Base-by-base conservation (phyloP, 1,284 basidiomycete genomes). In the Ustilago loliicola region DNA sequence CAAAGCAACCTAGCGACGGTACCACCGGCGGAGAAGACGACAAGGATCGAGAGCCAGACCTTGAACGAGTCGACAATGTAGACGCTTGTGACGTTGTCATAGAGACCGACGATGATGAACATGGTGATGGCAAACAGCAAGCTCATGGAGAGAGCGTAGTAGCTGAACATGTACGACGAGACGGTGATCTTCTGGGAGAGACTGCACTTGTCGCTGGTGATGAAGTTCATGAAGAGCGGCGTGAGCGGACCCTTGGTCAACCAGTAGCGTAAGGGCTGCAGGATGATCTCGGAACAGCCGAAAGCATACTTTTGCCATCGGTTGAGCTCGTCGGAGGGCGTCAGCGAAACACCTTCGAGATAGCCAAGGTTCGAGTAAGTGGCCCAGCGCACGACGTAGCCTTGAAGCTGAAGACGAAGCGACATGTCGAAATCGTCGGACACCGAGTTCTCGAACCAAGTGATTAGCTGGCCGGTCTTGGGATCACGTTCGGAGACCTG, bases 271-370 rank as follows among this genome's bases (percentile, higher is more conserved):
- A 66, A 89, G 87, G 67, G 87, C 88, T 67, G 61, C 48, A 67
- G 54, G 59, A 67, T 56, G 47, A 83, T 30, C 62, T 85, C 88
- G 72, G 83, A 92, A 62, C 86, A 77, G 10, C 93, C 93, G 84
- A 92, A 94, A 0, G 92, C 89, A 81, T 94, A 95, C 83, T 95
- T 95, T 79, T 94, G 92, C 93, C 94, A 95, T 6, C 93, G 87
- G 79, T 94, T 94, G 5, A 93, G 87, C 82, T 93, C 92, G 80
- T 94, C 93, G 57, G 93, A 92, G 68, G 90, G 13, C 15, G 88
- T 88, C 13, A 95, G 88, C 0, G 92, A 93, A 21, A 95, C 94
- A 78, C 94, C 94, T 83, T 95, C 94, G 86, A 93, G 92, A 88
- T 94, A 95, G 0, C 90, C 92, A 47, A 92, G 90, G 51, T 92